Evolutionary conservation across 2,329 filamentous ascomycete genomes (phyloP), one percentile per base, ranked within the genome.

Genomic region (Cordyceps cateniannulata): DNA sequence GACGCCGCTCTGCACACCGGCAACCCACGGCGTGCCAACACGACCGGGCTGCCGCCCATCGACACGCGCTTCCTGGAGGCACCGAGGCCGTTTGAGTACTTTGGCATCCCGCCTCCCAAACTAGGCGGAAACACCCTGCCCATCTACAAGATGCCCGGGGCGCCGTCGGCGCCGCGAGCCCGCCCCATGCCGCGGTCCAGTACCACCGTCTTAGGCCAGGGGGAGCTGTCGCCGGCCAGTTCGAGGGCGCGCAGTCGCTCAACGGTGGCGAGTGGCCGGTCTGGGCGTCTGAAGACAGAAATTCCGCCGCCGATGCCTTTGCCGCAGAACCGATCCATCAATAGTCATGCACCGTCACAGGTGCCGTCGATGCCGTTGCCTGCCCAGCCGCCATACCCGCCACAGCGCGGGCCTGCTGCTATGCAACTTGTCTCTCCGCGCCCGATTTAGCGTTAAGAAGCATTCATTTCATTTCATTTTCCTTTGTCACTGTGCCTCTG

Each of bases 1-100:
- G 72, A 69, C 59, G 63, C 38, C 29, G 63, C 44, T 47, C 53
- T 61, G 14, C 52, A 61, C 7, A 57, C 8, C 4, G 12, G 22
- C 44, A 48, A 27, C 52, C 51, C 40, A 25, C 52, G 59, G 16
- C 52, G 52, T 2, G 25, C 45, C 10, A 45, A 54, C 63, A n/a
- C n/a, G n/a, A n/a, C n/a, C n/a, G 88, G 89, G 1, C 78, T 92
- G 6, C 74, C 92, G 32, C 88, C 90, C 67, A 78, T 91, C 45
- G 86, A 65, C 40, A 68, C 85, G 0, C 77, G 79, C 53, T 88
- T 87, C 68, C 78, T 81, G 54, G 86, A 89, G 63, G 86, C 86
- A 20, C 79, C 87, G 70, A 80, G 81, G 68, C 52, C 52, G 1
- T 50, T 51, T 56, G 51, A 55, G 18, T 8, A 35, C 10, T 44